Percentiles rank a stretch among this genome's conserved stretches.
Evolutionary conservation across 768 basidiomycete genomes (phyloP).

Genomic region (Mycena metata): DNA sequence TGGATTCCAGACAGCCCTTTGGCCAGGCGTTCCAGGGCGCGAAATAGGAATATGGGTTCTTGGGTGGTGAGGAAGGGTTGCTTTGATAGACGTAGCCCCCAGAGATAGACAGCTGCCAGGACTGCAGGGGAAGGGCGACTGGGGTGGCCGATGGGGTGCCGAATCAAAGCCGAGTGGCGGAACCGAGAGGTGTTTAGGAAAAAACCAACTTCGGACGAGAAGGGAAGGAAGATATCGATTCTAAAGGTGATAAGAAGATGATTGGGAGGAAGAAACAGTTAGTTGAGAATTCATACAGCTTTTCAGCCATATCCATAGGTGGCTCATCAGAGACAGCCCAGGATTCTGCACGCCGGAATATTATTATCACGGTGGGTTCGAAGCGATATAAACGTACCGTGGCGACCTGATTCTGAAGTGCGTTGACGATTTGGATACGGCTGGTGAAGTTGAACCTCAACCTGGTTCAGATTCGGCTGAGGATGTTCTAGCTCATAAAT

Average conservation of each 20-base stretch:
- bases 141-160: slow-evolving; percentile 50
- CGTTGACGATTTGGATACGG: neutral
- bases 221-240: slow-evolving; percentile 57
- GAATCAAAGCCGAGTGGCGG: slow-evolving; percentile 50
- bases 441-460: neutral
- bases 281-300: slow-evolving; percentile 40
- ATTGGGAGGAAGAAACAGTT: neutral
- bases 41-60: slow-evolving; percentile 54
- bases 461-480: neutral
- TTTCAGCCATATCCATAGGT: slow-evolving; percentile 24
- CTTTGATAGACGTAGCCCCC: slow-evolving; percentile 48
- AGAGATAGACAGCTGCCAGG: slow-evolving; percentile 55
- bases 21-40: slow-evolving; percentile 55
- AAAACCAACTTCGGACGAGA: slow-evolving; percentile 66
- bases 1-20: slow-evolving; percentile 55
- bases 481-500: slow-evolving; percentile 63
- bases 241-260: slow-evolving; percentile 35
- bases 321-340: slow-evolving; percentile 9
- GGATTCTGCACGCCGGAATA: neutral
- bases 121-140: slow-evolving; percentile 56
- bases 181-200: slow-evolving; percentile 69
- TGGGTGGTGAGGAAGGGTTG: slow-evolving; percentile 43
- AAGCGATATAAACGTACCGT: no score
- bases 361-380: no score
- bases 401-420: neutral